Conservation (phyloP, 1,284 basidiomycete genomes). For the Trichosporon ovoides region DNA sequence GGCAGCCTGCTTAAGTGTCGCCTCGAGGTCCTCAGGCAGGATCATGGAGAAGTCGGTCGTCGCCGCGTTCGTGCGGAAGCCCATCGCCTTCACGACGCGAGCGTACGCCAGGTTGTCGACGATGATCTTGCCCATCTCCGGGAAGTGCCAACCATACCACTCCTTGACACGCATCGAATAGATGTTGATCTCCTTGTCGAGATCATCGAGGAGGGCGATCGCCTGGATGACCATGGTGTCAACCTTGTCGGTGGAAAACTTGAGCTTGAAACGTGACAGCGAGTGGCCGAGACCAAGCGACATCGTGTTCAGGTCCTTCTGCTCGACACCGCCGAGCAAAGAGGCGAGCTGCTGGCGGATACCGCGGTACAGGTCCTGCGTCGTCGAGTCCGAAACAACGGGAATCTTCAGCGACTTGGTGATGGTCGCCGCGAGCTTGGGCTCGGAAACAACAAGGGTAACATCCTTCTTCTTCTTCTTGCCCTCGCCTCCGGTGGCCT, state of each 20-base stretch:
- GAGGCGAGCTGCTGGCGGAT: conserved; percentile 84
- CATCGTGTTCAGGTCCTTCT: conserved; percentile 97
- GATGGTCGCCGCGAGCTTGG: conserved; percentile 81
- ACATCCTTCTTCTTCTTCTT: conserved; percentile 58
- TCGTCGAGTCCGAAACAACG: conserved; percentile 62
- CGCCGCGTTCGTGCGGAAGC: conserved; percentile 87
- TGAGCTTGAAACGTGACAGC: conserved; percentile 94
- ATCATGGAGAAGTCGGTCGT: conserved; percentile 80
- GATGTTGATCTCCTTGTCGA: conserved; percentile 99
- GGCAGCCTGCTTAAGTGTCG: conserved; percentile 82
- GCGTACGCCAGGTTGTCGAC: conserved; percentile 96
- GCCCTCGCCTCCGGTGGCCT: conserved; percentile 61
- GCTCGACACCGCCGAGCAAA: conserved; percentile 82
- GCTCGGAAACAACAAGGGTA: conserved; percentile 79
- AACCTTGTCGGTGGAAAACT: conserved; percentile 99
- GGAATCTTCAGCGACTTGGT: conserved; percentile 91
- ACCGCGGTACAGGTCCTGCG: conserved; percentile 87
- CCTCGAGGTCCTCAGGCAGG: conserved; percentile 92
- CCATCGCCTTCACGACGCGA: conserved; percentile 82
- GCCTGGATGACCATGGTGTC: conserved; percentile 99
- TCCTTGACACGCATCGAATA: conserved; percentile 99
- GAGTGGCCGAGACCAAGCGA: conserved; percentile 95
- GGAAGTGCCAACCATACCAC: conserved; percentile 99
- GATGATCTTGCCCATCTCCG: conserved; percentile 98
- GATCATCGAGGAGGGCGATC: conserved; percentile 93